Conservation (phyloP, 1,139 yeast species). For the Pichia sp. region DNA sequence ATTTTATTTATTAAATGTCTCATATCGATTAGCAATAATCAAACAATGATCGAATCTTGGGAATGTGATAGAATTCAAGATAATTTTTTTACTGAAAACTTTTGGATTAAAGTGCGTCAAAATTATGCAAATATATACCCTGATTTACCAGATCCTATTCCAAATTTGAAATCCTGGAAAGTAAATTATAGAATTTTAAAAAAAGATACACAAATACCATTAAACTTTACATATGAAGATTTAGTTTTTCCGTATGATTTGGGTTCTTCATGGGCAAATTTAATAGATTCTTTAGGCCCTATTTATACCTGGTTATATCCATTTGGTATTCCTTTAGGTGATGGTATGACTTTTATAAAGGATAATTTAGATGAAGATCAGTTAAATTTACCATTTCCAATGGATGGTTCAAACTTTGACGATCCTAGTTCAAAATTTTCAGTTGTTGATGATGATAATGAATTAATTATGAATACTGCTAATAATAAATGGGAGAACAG, state of each 20-base stretch:
- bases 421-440: slow-evolving; percentile 18
- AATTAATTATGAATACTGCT: slow-evolving; percentile 19
- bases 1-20: slow-evolving; percentile 59
- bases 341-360: slow-evolving; percentile 47
- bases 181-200: slow-evolving; percentile 21
- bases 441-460: slow-evolving; percentile 17
- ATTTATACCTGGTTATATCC: slow-evolving; percentile 66
- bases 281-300: slow-evolving; percentile 47
- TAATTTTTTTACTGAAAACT: slow-evolving; percentile 48
- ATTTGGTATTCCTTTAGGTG: slow-evolving; percentile 52
- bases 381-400: slow-evolving; percentile 77
- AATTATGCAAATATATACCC: slow-evolving; percentile 41
- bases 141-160: slow-evolving; percentile 35
- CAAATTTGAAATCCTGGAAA: slow-evolving; percentile 45
- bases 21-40: slow-evolving; percentile 57
- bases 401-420: slow-evolving; percentile 58
- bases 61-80: slow-evolving; percentile 76
- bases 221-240: slow-evolving; percentile 47
- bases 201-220: slow-evolving; percentile 22
- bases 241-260: slow-evolving; percentile 75
- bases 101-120: slow-evolving; percentile 46
- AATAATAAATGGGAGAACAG: slow-evolving; percentile 71
- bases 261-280: slow-evolving; percentile 52
- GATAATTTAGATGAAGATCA: slow-evolving; percentile 54
- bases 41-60: slow-evolving; percentile 91